Conservation (phyloP, 805 yeast genomes). For the Candida tallmaniae region DNA sequence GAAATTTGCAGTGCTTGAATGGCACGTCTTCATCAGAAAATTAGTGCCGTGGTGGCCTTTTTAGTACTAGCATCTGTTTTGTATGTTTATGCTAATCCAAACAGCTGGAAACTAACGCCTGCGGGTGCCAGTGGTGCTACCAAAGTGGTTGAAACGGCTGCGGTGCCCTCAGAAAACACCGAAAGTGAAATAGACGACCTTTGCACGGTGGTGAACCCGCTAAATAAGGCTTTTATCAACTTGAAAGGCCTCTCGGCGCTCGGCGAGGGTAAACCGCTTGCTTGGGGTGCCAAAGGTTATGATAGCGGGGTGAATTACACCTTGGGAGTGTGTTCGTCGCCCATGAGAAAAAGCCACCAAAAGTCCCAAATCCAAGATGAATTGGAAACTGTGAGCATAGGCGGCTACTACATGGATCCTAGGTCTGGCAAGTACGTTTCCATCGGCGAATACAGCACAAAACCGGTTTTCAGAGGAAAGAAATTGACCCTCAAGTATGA, state of each 20-base stretch:
- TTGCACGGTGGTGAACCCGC: constrained; percentile 36
- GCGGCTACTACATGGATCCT: constrained; percentile 42
- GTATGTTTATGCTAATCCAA: too few species aligned
- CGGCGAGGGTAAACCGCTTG: constrained; percentile 39
- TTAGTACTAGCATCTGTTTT: too few species aligned
- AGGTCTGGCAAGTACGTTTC: constrained; percentile 32
- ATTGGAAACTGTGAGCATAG: constrained; percentile 34
- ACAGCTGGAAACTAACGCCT: too few species aligned
- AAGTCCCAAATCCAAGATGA: constrained; percentile 36
- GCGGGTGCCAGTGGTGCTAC: too few species aligned
- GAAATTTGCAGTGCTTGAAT: too few species aligned
- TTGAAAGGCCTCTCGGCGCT: constrained; percentile 46
- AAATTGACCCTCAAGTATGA: constrained; percentile 66
- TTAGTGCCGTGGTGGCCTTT: too few species aligned
- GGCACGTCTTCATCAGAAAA: too few species aligned
- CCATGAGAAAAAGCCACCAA: constrained; percentile 42
- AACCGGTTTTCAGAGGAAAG: constrained; percentile 67
- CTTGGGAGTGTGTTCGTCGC: constrained; percentile 43
- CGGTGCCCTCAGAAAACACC: background rate
- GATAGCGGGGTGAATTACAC: constrained; percentile 70
- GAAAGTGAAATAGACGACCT: constrained; percentile 17
- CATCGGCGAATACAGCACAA: constrained; percentile 54
- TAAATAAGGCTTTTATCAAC: constrained; percentile 47
- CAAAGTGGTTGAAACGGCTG: too few species aligned
- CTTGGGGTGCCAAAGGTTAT: constrained; percentile 69